Evolutionary conservation across 768 basidiomycete species (phyloP).

Genomic region (Lentinula raphanica): DNA sequence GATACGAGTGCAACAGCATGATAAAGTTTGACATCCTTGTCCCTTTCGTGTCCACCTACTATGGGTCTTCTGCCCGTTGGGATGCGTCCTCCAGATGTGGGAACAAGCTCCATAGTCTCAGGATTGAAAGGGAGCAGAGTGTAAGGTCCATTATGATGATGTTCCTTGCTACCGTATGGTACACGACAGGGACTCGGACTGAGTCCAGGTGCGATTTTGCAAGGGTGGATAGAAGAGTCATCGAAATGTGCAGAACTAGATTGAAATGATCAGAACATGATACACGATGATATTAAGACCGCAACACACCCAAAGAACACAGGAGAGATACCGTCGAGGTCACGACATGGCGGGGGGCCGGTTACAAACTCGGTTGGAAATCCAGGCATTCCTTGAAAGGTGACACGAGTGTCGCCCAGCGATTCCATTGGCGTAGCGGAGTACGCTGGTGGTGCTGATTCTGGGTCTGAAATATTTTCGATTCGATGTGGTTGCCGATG

Average conservation of each 20-base stretch:
- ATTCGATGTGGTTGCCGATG: background rate
- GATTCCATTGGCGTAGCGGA: background rate
- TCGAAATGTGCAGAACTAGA: background rate
- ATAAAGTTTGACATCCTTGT: constrained; percentile 39
- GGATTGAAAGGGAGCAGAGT: constrained; percentile 24
- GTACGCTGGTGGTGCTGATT: background rate
- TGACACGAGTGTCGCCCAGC: background rate
- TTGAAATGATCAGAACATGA: too few species aligned
- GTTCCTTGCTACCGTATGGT: constrained; percentile 37
- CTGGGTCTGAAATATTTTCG: background rate
- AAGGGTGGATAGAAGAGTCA: constrained; percentile 1
- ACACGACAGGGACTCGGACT: constrained; percentile 29
- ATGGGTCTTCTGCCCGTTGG: constrained; percentile 38
- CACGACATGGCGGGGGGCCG: background rate
- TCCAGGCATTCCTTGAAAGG: background rate
- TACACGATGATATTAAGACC: too few species aligned
- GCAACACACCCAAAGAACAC: background rate
- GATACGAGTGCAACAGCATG: constrained; percentile 27
- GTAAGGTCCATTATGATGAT: constrained; percentile 38
- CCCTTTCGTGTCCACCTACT: constrained; percentile 46
- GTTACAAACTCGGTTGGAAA: background rate
- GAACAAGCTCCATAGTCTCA: constrained; percentile 47
- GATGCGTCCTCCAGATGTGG: constrained; percentile 34
- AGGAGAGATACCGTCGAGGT: background rate
- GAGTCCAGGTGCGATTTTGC: constrained; percentile 10